phyloP scores from a whole-genome alignment of 2,329 filamentous ascomycete genomes.

The Trichophyton rubrum region DNA sequence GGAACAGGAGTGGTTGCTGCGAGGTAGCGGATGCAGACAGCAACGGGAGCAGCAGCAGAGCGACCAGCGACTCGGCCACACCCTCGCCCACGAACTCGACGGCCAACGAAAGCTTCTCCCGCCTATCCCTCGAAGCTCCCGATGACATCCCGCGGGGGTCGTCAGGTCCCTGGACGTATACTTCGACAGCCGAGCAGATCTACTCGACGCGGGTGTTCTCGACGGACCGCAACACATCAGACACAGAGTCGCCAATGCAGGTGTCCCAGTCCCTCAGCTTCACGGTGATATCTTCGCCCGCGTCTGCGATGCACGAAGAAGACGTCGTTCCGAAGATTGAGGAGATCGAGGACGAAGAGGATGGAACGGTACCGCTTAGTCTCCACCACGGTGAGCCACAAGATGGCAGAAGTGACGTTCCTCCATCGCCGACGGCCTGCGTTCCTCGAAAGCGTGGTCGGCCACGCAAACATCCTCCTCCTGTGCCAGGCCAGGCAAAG shows the following conservation, averaged over 20 bases:
- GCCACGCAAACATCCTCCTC: constrained; percentile 66
- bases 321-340: constrained; percentile 43
- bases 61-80: neutral
- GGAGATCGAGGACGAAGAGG: constrained; percentile 37
- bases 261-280: constrained; percentile 17
- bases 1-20: constrained; percentile 11
- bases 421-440: constrained; percentile 11
- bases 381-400: constrained; percentile 17
- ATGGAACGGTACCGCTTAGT: constrained; percentile 23
- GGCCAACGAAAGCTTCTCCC: constrained; percentile 21
- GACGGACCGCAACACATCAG: constrained; percentile 11
- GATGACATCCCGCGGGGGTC: constrained; percentile 26
- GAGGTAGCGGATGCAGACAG: constrained; percentile 3
- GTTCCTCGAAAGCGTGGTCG: constrained; percentile 56
- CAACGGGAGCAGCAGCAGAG: neutral
- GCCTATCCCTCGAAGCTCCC: constrained; percentile 23
- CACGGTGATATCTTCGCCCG: constrained; percentile 17
- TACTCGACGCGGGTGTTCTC: constrained; percentile 9
- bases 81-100: constrained; percentile 15
- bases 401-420: constrained; percentile 17
- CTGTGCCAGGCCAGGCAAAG: constrained; percentile 51
- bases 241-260: constrained; percentile 10
- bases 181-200: constrained; percentile 6
- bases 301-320: constrained; percentile 17
- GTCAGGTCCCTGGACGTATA: constrained; percentile 16